Evolutionary conservation across 2,329 filamentous ascomycete species (phyloP), one percentile per base, ranked within the genome.

Genomic region (Tothia fuscella): DNA sequence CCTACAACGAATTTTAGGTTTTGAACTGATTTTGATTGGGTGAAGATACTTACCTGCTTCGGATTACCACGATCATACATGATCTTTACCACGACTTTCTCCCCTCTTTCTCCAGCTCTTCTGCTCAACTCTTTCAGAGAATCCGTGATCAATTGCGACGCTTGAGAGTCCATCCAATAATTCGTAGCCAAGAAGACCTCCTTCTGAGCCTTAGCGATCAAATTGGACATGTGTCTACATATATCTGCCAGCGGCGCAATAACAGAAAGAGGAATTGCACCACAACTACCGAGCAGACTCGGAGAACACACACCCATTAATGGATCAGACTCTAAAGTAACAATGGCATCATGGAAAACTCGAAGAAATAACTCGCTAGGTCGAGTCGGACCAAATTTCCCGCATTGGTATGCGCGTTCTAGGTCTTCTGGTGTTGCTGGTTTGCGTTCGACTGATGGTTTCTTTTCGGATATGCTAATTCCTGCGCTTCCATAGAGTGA

Each of bases 181-280:
- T 84, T 86, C 0, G 83, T 88, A 0, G 78, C 78, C 7, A 88
- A 63, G 43, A 82, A 76, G 0, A 89, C 75, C 51, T 89, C 83
- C 25, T 71, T 71, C 51, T 84, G 70, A 0, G 83, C 83, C 3
- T 78, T 68, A 3, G 72, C 81, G 25, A 89, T 88, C 16, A 84
- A 64, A 49, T 88, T 87, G 1, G 80, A 76, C 59, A 84, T 81
- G 56, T 88, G 82, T 1, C 80, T 70, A 46, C 74, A 75, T 21
- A 87, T 74, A 54, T 88, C 82, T 0, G 78, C 76, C 17, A 83
- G 68, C 49, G 73, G 72, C 0, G 75, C 78, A 21, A 88, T 75
- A 30, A 86, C 71, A 0, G 79, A 81, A 48, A 88, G 57, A 0
- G 81, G 82, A 6, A 81, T 60, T 0, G 73, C 72, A 3, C 82